phyloP scores from a whole-genome alignment of 306 rosid genomes.

The Corylus heterophylla region DNA sequence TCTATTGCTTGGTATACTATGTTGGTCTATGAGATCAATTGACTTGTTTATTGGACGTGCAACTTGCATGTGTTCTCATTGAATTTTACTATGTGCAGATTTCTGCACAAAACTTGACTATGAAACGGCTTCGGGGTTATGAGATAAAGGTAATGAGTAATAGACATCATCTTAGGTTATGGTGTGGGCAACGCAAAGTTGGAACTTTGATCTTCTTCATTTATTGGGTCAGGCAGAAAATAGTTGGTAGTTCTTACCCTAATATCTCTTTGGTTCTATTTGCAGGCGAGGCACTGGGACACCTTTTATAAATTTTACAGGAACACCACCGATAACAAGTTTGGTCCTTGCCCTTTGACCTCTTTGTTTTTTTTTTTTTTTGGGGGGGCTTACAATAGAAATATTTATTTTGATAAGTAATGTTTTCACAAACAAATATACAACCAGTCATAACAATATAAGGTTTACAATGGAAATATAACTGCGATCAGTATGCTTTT shows the following conservation, averaged over 20 bases:
- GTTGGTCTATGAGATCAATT: not conserved
- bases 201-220: not conserved
- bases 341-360: constrained; percentile 28
- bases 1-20: constrained; percentile 5
- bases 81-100: constrained; percentile 54
- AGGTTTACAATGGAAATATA: not conserved
- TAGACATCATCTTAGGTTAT: not conserved
- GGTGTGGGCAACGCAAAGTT: not conserved
- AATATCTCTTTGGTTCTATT: constrained; percentile 18
- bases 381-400: too few species aligned
- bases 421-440: too few species aligned
- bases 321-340: constrained; percentile 93
- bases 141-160: constrained; percentile 73
- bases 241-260: not conserved
- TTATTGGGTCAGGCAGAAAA: not conserved
- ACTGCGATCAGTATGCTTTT: not conserved
- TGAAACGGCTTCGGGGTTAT: constrained; percentile 84
- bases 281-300: constrained; percentile 93
- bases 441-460: too few species aligned
- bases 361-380: constrained; percentile 16
- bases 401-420: too few species aligned
- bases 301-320: constrained; percentile 80
- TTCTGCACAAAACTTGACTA: constrained; percentile 67
- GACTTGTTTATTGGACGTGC: constrained; percentile 5
- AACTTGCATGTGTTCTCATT: constrained; percentile 12